Conservation (phyloP, 805 yeast species). For the Starmerella vitae region DNA sequence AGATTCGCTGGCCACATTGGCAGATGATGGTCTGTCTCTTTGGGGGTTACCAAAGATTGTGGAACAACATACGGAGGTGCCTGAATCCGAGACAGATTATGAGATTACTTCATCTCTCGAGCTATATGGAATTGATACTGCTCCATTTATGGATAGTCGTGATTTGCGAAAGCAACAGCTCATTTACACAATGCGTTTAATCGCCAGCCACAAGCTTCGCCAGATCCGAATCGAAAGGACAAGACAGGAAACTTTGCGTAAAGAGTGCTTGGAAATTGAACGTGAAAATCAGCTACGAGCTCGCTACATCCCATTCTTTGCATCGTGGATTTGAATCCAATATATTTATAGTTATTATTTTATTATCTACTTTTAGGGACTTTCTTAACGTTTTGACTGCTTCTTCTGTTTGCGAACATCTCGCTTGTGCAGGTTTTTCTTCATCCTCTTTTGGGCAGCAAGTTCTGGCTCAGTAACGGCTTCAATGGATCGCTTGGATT, state of each 20-base stretch:
- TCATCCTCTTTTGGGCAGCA: constrained; percentile 65
- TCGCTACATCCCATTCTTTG: background rate
- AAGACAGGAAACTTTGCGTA: background rate
- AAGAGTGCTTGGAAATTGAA: background rate
- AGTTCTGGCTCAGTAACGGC: constrained; percentile 67
- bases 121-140: no score
- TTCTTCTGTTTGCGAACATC: constrained; percentile 42
- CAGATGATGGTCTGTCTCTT: constrained; percentile 23
- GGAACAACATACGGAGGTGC: no score
- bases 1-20: constrained; percentile 1
- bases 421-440: constrained; percentile 59
- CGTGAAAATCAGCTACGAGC: background rate
- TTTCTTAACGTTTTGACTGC: background rate
- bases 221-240: no score
- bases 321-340: background rate
- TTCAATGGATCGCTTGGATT: constrained; percentile 57
- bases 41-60: constrained; percentile 25
- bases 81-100: no score
- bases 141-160: no score
- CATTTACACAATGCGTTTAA: no score
- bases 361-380: background rate
- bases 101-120: no score
- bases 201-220: no score
- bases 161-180: no score
- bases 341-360: background rate